Evolutionary conservation across 495 filamentous ascomycete genomes (phyloP).

Genomic region (Aspergillus wentii): DNA sequence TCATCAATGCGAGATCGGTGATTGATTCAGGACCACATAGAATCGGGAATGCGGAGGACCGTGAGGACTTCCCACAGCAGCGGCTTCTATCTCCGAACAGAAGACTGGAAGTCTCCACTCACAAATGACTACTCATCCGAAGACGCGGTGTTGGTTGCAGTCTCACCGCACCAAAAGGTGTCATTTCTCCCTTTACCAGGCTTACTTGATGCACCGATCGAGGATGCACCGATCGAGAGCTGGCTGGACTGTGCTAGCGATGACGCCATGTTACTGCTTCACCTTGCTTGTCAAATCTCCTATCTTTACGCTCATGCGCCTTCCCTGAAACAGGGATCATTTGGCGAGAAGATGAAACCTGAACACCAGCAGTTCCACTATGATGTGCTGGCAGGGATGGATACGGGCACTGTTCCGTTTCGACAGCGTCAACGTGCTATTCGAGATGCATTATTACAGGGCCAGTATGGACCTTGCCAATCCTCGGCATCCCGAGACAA

Average conservation of each 20-base stretch:
- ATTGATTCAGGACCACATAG: conserved; percentile 5
- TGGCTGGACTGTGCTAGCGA: conserved; percentile 9
- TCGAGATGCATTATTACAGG: conserved; percentile 8
- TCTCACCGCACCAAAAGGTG: not conserved
- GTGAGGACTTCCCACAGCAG: conserved; percentile 6
- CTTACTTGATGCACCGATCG: conserved; percentile 8
- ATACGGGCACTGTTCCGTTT: conserved; percentile 2
- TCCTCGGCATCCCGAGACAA: conserved; percentile 5
- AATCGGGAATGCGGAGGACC: conserved; percentile 14
- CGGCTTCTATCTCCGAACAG: conserved; percentile 10
- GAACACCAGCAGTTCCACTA: conserved; percentile 10
- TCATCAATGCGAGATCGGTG: conserved; percentile 14
- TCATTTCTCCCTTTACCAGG: conserved; percentile 1
- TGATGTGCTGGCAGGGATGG: conserved; percentile 9
- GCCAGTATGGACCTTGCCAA: conserved; percentile 3
- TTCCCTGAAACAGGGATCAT: conserved; percentile 2
- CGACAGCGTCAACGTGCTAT: conserved; percentile 2
- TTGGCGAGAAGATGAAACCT: conserved; percentile 6
- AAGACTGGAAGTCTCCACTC: conserved; percentile 10
- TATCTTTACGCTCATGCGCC: conserved; percentile 9
- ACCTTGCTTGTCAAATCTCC: conserved; percentile 4
- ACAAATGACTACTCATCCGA: not conserved
- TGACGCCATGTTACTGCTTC: conserved; percentile 1
- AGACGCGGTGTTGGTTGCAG: not conserved
- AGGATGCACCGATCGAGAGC: conserved; percentile 7